Conservation (phyloP, 257 asterid species). For the Haberlea rhodopensis region DNA sequence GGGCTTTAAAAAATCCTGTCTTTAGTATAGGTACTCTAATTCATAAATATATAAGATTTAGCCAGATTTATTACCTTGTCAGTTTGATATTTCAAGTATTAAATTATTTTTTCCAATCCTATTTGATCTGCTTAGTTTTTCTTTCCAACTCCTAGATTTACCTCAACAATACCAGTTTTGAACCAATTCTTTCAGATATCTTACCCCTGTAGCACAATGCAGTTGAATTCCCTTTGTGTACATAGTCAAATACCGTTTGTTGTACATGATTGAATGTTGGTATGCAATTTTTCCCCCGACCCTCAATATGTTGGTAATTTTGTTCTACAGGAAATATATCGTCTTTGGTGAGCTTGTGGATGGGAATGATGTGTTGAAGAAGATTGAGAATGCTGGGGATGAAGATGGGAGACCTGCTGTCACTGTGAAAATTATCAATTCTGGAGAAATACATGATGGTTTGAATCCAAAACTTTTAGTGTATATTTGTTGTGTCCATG, state of each 20-base stretch:
- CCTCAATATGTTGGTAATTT: constrained; percentile 21
- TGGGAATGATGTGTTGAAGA: constrained; percentile 77
- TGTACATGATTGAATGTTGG: background rate
- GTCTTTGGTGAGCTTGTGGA: constrained; percentile 92
- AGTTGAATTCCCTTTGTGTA: no score
- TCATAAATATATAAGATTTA: background rate
- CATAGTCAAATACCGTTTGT: no score
- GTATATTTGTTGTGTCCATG: background rate
- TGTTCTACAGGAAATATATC: constrained; percentile 63
- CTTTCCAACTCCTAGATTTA: background rate
- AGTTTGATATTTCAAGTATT: background rate
- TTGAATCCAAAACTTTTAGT: constrained; percentile 28
- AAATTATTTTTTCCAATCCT: no score
- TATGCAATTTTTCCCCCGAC: background rate
- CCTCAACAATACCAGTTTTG: background rate
- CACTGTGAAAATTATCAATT: constrained; percentile 82
- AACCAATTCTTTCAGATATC: no score
- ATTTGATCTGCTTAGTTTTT: no score
- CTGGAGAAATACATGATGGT: constrained; percentile 86
- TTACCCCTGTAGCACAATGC: background rate
- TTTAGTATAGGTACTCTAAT: background rate
- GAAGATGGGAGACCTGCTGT: constrained; percentile 86
- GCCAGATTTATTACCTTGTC: background rate
- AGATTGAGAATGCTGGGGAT: constrained; percentile 84
- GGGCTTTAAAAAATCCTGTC: background rate